These are phyloP conservation scores for Escallonia rubra DNA, from an alignment of 129 eudicot genomes.

Conservation along the genomic window DNA sequence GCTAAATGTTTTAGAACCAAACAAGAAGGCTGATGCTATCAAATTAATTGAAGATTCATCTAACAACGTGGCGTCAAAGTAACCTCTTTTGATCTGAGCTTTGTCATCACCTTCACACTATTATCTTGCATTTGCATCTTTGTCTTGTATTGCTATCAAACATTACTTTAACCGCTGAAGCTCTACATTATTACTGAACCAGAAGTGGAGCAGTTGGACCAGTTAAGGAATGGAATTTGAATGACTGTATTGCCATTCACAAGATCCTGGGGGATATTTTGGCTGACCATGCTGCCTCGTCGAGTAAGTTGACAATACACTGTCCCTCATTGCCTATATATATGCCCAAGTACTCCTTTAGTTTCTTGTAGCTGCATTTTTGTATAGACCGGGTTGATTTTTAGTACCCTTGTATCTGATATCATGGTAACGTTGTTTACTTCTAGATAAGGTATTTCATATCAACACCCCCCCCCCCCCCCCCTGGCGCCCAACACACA, in stretches of 20 bases:
- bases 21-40: constrained; percentile 70
- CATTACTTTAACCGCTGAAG: background rate
- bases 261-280: constrained; percentile 47
- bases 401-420: background rate
- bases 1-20: constrained; percentile 72
- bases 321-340: background rate
- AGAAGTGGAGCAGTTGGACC: constrained; percentile 53
- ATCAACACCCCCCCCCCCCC: no score
- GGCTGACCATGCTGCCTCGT: constrained; percentile 67
- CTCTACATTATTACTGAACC: constrained; percentile 4
- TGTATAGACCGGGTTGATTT: background rate
- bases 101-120: background rate
- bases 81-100: constrained; percentile 15
- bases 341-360: background rate
- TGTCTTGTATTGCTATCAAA: background rate
- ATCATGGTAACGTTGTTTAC: no score
- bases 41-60: constrained; percentile 67
- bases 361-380: no score
- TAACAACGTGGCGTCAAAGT: constrained; percentile 41
- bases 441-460: no score
- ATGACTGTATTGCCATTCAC: constrained; percentile 80
- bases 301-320: constrained; percentile 37
- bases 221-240: constrained; percentile 53
- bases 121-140: background rate
- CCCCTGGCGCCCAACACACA: no score